Percentiles rank a stretch among this genome's conserved stretches.
Evolutionary conservation across 2,329 filamentous ascomycete species (phyloP).

Genomic region (Aureobasidium pullulans): DNA sequence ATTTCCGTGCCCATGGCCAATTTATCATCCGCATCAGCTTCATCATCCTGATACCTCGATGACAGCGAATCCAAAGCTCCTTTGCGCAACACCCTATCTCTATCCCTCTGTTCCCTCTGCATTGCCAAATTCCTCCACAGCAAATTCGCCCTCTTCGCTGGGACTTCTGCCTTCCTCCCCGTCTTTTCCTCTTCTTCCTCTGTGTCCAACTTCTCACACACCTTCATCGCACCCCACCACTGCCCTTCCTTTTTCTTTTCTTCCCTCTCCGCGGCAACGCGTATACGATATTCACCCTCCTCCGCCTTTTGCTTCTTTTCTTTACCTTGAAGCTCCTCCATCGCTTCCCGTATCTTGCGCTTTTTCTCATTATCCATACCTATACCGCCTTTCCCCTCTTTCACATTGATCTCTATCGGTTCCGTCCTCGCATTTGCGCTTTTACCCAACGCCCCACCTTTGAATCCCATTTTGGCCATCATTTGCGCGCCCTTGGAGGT

Average conservation of each 20-base stretch:
- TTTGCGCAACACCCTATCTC: conserved; percentile 56
- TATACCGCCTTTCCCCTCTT: conserved; percentile 74
- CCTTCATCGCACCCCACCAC: conserved; percentile 70
- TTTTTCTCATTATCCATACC: conserved; percentile 79
- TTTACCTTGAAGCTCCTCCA: conserved; percentile 39
- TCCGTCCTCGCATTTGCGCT: conserved; percentile 48
- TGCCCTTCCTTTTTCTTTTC: conserved; percentile 60
- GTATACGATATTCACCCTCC: conserved; percentile 64
- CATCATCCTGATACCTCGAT: conserved; percentile 57
- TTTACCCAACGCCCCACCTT: conserved; percentile 63
- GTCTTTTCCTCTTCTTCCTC: conserved; percentile 33
- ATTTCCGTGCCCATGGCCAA: conserved; percentile 60
- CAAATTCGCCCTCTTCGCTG: conserved; percentile 54
- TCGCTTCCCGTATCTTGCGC: conserved; percentile 55
- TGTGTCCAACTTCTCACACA: conserved; percentile 68
- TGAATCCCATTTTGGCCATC: conserved; percentile 96
- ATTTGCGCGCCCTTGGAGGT: conserved; percentile 85
- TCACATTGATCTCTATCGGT: conserved; percentile 68
- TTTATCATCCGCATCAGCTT: conserved; percentile 66
- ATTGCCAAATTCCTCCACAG: conserved; percentile 72
- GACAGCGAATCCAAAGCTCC: conserved; percentile 59
- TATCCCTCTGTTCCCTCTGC: conserved; percentile 61
- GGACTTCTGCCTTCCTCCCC: not conserved
- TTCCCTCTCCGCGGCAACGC: conserved; percentile 64
- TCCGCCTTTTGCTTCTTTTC: conserved; percentile 57